Conservation (phyloP, 345 rosid species). For the Salix suchowensis region DNA sequence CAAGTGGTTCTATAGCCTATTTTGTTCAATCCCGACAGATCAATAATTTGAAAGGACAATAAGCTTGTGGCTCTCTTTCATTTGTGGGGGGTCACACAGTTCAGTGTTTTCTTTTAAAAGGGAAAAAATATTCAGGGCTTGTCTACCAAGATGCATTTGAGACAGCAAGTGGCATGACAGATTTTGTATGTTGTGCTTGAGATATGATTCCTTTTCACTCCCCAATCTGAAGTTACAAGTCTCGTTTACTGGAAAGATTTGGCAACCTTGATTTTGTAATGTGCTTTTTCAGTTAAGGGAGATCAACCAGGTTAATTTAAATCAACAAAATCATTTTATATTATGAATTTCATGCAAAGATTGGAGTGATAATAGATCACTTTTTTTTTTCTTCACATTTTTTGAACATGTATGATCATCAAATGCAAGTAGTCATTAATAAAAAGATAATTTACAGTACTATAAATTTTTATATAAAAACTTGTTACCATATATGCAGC, state of each 20-base stretch:
- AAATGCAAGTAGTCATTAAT: too few relatives aligned
- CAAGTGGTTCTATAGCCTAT: neutral
- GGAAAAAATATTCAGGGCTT: neutral
- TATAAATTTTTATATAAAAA: too few relatives aligned
- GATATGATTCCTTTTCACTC: neutral
- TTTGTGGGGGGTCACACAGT: neutral
- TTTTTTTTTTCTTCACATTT: neutral
- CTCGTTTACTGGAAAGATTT: neutral
- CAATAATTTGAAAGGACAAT: neutral
- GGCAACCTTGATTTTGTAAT: neutral
- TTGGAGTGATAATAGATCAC: neutral
- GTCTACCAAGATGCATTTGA: neutral
- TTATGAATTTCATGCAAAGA: neutral
- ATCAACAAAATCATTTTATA: too few relatives aligned
- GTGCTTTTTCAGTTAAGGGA: neutral
- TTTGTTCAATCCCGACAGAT: neutral
- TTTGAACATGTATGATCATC: too few relatives aligned
- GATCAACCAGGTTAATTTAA: neutral
- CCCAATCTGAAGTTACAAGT: neutral
- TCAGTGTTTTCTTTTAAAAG: neutral
- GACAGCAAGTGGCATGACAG: neutral
- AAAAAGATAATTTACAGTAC: too few relatives aligned
- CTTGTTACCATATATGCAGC: too few relatives aligned
- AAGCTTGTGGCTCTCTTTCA: neutral
- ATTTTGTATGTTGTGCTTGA: neutral